Conservation (phyloP, 192 early-diverging fungal species). For the Lobosporangium transversale region DNA sequence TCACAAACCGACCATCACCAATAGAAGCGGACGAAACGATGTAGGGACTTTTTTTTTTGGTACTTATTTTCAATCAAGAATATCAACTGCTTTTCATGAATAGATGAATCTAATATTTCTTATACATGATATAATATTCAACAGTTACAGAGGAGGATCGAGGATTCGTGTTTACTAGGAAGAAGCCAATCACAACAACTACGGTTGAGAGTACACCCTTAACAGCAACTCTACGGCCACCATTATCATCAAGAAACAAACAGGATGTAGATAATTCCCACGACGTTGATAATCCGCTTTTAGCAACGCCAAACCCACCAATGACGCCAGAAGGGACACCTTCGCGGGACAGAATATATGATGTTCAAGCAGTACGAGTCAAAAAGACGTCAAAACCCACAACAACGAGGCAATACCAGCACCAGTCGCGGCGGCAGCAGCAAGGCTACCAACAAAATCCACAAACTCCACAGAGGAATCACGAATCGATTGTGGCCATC, state of each 20-base stretch:
- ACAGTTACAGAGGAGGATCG: constrained; percentile 44
- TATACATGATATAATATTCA: background rate
- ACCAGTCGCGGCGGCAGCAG: background rate
- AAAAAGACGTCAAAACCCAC: too few relatives aligned
- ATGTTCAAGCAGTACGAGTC: background rate
- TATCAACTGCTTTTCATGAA: too few relatives aligned
- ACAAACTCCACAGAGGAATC: constrained; percentile 18
- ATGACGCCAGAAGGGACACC: constrained; percentile 32
- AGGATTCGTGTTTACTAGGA: constrained; percentile 45
- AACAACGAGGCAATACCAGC: background rate
- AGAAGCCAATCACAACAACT: constrained; percentile 5
- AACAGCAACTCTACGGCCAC: background rate
- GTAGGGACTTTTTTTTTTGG: too few relatives aligned
- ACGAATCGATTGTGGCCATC: constrained; percentile 24
- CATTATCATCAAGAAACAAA: too few relatives aligned
- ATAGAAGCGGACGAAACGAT: constrained; percentile 38
- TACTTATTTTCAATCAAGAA: too few relatives aligned
- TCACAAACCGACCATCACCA: background rate
- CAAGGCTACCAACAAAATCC: constrained; percentile 1
- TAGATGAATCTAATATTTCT: background rate
- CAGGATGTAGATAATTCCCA: background rate
- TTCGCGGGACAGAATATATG: constrained; percentile 14
- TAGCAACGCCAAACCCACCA: constrained; percentile 11
- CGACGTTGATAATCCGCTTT: background rate
- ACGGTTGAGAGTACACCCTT: background rate